phyloP scores from a whole-genome alignment of 1,284 basidiomycete genomes.

The Somion occarium region DNA sequence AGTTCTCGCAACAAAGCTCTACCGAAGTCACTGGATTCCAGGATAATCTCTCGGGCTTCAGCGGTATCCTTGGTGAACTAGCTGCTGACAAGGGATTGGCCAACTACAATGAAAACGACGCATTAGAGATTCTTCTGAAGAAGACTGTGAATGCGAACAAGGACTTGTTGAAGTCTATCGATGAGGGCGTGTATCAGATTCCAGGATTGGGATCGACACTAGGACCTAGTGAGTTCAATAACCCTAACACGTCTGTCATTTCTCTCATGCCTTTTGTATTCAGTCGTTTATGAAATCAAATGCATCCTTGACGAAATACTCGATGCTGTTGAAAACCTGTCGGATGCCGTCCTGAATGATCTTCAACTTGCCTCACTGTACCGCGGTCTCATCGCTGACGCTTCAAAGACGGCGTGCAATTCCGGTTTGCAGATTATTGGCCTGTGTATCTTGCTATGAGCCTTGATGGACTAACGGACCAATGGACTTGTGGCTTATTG shows the following conservation, averaged over 20 bases:
- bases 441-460: conserved; percentile 17
- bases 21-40: conserved; percentile 36
- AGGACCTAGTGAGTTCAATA: conserved; percentile 44
- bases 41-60: conserved; percentile 33
- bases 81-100: conserved; percentile 44
- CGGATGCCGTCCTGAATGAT: conserved; percentile 42
- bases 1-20: conserved; percentile 34
- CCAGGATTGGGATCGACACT: conserved; percentile 46
- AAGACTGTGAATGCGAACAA: conserved; percentile 45
- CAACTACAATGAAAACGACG: conserved; percentile 43
- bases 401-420: conserved; percentile 21
- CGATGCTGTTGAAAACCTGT: conserved; percentile 42
- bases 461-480: conserved; percentile 2
- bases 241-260: neutral
- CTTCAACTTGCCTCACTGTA: conserved; percentile 29
- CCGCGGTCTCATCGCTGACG: conserved; percentile 19
- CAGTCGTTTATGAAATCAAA: conserved; percentile 46
- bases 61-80: conserved; percentile 31
- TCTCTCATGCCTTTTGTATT: conserved; percentile 2
- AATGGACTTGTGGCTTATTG: neutral
- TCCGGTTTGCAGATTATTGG: conserved; percentile 18
- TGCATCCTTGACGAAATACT: conserved; percentile 42
- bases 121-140: conserved; percentile 47
- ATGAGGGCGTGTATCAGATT: conserved; percentile 29
- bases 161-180: conserved; percentile 30